Conservation (phyloP, 805 yeast genomes). For the Nakazawaea ernobii region DNA sequence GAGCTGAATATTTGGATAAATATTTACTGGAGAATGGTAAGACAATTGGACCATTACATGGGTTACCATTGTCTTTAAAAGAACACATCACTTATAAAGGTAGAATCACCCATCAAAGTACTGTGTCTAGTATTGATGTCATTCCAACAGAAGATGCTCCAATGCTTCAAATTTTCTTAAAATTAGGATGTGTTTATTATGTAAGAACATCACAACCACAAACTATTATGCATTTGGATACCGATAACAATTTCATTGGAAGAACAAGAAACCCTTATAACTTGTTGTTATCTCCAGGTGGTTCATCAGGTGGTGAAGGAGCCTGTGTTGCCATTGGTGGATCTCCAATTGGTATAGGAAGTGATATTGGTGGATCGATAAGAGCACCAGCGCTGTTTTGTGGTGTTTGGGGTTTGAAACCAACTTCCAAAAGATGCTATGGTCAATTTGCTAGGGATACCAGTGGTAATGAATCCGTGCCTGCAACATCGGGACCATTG, state of each 20-base stretch:
- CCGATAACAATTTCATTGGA: conserved; percentile 55
- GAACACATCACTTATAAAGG: conserved; percentile 56
- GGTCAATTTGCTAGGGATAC: conserved; percentile 47
- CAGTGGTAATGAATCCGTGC: conserved; percentile 61
- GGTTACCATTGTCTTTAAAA: conserved; percentile 62
- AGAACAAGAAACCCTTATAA: conserved; percentile 55
- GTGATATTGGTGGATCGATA: conserved; percentile 70
- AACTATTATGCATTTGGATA: conserved; percentile 62
- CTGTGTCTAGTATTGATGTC: conserved; percentile 45
- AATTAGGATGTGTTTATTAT: conserved; percentile 56
- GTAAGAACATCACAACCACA: conserved; percentile 68
- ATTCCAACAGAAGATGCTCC: conserved; percentile 41
- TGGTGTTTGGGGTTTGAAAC: conserved; percentile 59
- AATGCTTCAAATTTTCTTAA: conserved; percentile 40
- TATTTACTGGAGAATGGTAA: conserved; percentile 41
- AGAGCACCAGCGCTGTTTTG: conserved; percentile 64
- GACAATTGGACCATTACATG: conserved; percentile 62
- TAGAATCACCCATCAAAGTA: conserved; percentile 53
- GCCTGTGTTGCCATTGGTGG: conserved; percentile 54
- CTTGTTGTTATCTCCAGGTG: conserved; percentile 56
- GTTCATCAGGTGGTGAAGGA: conserved; percentile 74
- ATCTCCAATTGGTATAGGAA: conserved; percentile 59
- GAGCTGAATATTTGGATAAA: conserved; percentile 55
- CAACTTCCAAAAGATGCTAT: conserved; percentile 44
- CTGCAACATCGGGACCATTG: conserved; percentile 65